Conservation (phyloP, 345 rosid species). For the Raphanus sativus region DNA sequence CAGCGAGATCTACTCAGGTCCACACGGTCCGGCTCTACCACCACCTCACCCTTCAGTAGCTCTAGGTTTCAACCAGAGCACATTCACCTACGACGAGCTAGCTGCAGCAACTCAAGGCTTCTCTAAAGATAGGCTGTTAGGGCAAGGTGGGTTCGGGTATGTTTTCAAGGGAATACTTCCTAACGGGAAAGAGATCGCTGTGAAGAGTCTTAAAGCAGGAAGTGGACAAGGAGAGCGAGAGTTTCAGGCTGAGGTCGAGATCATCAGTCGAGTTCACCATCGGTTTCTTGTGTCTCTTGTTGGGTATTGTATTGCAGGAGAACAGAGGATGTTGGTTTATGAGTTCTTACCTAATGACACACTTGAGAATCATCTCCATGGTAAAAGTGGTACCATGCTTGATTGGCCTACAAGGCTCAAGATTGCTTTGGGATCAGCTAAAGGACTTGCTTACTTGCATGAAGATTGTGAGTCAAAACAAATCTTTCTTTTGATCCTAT, state of each 20-base stretch:
- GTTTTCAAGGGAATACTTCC: slow-evolving; percentile 77
- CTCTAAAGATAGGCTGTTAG: slow-evolving; percentile 57
- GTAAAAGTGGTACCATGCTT: slow-evolving; percentile 58
- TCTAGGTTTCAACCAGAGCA: slow-evolving; percentile 58
- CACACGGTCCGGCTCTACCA: slow-evolving; percentile 52
- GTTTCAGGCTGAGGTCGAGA: slow-evolving; percentile 85
- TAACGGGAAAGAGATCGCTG: slow-evolving; percentile 80
- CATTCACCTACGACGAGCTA: slow-evolving; percentile 74
- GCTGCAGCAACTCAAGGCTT: slow-evolving; percentile 74
- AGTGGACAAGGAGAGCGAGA: slow-evolving; percentile 86
- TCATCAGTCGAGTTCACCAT: slow-evolving; percentile 90
- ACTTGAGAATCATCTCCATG: slow-evolving; percentile 73
- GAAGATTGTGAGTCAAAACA: slow-evolving; percentile 74
- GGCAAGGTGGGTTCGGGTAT: slow-evolving; percentile 88
- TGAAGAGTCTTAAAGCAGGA: slow-evolving; percentile 73
- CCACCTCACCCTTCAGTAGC: slow-evolving; percentile 62
- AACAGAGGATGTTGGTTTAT: slow-evolving; percentile 63
- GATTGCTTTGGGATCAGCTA: slow-evolving; percentile 90
- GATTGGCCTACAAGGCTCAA: slow-evolving; percentile 77
- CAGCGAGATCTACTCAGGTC: slow-evolving; percentile 56
- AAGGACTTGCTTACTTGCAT: slow-evolving; percentile 92
- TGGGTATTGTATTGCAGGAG: slow-evolving; percentile 67
- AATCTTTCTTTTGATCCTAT: background rate
- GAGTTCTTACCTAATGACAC: slow-evolving; percentile 74
- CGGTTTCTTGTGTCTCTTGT: slow-evolving; percentile 88